Base-by-base conservation (phyloP, 164 flowering plant genomes). In the Paratinospora sagittata region DNA sequence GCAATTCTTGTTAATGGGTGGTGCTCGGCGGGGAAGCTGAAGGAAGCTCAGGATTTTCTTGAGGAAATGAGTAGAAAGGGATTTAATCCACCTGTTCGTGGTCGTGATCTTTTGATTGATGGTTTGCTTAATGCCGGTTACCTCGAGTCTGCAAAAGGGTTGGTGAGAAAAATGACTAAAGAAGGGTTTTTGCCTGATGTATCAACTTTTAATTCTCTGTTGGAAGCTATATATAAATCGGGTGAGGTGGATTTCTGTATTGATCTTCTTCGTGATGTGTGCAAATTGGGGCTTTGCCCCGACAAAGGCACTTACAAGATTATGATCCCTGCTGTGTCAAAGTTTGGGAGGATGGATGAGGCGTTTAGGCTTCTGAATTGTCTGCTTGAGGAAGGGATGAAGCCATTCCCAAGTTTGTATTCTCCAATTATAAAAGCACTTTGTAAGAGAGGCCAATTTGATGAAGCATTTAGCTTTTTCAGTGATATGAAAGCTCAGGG, bases 41-140 rank as follows among this genome's bases (percentile, higher is more conserved):
- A 73, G 49, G 97, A 95, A 79, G 98, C 98, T 1, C 90, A 85
- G 77, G 84, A 81, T 39, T 92, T 95, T 74, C 66, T 95, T 64
- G 90, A 87, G 84, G 97, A 95, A 80, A 95, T 95, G 98, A 90
- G 94, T 70, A 34, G 70, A 74, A 90, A 86, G 66, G 98, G 97
- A 52, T 95, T 83, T 68, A 89, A 84, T 77, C 97, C 97, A 11
- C 97, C 97, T 2, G 94, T 92, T 27, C 81, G 94, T 4, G 97
- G 98, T 7, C 84, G 97, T 27, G 98, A 95, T 75, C 83, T 95
- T 68, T 79, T 95, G 74, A 79, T 95, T 37, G 96, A 92, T 72
- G 98, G 97, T 36, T 74, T 92, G 78, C 72, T 92, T 65, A 92
- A 85, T 78, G 97, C 96, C 0, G 97, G 98, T 2, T 89, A 87